phyloP scores from a whole-genome alignment of 2,329 filamentous ascomycete genomes.

The Lecanicillium sp. region DNA sequence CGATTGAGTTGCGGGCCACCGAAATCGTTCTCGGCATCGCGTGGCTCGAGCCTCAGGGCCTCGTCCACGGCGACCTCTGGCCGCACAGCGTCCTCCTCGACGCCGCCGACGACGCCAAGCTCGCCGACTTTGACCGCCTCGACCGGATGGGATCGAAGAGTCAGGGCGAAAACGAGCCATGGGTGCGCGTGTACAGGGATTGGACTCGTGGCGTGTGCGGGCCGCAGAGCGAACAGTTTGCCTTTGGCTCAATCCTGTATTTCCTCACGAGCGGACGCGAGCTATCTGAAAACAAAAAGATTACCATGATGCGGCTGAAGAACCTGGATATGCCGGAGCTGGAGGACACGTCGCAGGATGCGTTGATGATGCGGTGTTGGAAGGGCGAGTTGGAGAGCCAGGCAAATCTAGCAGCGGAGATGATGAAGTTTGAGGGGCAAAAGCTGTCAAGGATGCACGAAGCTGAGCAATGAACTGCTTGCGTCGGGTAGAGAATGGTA shows the following conservation, averaged over 20 bases:
- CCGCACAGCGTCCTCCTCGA: neutral
- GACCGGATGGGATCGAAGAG: neutral
- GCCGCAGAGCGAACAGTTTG: neutral
- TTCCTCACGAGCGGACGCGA: neutral
- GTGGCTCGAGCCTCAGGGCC: neutral
- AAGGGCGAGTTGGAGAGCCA: too few species aligned
- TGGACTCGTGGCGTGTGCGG: neutral
- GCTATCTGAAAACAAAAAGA: neutral
- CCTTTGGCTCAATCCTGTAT: neutral
- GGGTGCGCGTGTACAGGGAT: neutral
- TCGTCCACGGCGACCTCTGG: neutral
- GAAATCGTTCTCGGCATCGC: neutral
- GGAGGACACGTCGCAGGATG: neutral
- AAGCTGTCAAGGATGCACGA: too few species aligned
- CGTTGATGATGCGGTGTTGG: neutral
- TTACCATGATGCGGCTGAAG: neutral
- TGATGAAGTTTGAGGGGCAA: too few species aligned
- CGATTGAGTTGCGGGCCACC: neutral
- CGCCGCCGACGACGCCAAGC: neutral
- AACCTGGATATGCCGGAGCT: neutral
- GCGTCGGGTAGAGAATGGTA: too few species aligned
- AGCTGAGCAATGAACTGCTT: too few species aligned
- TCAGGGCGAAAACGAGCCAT: neutral
- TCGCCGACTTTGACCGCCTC: neutral
- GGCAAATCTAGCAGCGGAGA: too few species aligned